Percentiles rank a stretch among this genome's conserved stretches.
Evolutionary conservation across 2,329 filamentous ascomycete genomes (phyloP).

Genomic region (Diaporthe batatas): DNA sequence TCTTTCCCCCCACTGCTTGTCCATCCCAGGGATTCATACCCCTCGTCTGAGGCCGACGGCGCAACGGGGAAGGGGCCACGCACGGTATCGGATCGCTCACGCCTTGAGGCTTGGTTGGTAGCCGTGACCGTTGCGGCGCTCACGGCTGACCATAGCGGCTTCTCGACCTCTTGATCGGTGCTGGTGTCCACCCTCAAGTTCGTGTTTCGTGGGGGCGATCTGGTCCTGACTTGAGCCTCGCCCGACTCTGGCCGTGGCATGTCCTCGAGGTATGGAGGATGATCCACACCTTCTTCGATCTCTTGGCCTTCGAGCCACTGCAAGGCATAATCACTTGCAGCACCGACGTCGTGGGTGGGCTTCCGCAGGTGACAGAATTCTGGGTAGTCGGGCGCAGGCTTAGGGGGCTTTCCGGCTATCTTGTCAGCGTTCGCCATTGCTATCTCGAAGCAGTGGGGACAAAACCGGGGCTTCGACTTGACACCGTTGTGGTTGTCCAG

Average conservation of each 20-base stretch:
- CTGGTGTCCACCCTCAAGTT: conserved; percentile 13
- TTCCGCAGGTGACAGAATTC: conserved; percentile 26
- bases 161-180: conserved; percentile 7
- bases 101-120: background rate
- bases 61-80: conserved; percentile 6
- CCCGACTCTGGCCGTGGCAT: background rate
- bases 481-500: conserved; percentile 12
- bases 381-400: conserved; percentile 13
- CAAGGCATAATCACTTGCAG: conserved; percentile 34
- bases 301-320: conserved; percentile 31
- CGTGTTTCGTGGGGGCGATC: background rate
- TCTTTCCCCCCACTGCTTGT: conserved; percentile 19
- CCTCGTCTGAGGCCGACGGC: conserved; percentile 31
- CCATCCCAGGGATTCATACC: conserved; percentile 34
- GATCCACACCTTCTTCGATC: background rate
- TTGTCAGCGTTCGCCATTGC: conserved; percentile 31
- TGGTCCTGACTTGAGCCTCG: background rate
- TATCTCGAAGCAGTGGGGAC: conserved; percentile 35
- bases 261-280: background rate
- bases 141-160: conserved; percentile 15
- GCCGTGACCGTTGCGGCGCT: conserved; percentile 26
- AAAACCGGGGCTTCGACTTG: conserved; percentile 28
- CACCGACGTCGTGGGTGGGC: conserved; percentile 8
- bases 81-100: conserved; percentile 21
- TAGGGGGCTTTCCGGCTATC: background rate